phyloP scores from a whole-genome alignment of 306 rosid genomes.

The Leucaena leucocephala region DNA sequence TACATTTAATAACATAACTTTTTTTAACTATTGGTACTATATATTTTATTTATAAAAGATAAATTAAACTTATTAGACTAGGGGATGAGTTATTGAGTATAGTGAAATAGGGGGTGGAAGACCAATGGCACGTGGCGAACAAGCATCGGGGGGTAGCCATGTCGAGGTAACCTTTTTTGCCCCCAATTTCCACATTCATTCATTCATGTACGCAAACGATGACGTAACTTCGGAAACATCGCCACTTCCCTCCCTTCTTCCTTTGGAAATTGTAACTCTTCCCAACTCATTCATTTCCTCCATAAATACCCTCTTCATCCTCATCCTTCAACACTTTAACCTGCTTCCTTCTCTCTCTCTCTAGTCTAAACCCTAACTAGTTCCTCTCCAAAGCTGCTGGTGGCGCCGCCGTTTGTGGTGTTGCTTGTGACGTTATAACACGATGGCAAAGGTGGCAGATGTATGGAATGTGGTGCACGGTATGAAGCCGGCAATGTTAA shows the following conservation, averaged over 20 bases:
- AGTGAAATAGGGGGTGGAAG: too few species aligned
- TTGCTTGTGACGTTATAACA: neutral
- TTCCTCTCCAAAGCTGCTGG: neutral
- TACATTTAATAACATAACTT: neutral
- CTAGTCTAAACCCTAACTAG: neutral
- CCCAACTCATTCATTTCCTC: neutral
- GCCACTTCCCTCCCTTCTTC: neutral
- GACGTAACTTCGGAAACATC: neutral
- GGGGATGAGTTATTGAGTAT: too few species aligned
- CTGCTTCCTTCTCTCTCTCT: neutral
- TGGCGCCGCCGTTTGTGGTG: too few species aligned
- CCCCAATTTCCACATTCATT: neutral
- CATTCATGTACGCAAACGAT: neutral
- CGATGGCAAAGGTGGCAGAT: neutral
- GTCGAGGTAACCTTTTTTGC: neutral
- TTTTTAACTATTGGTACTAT: too few species aligned
- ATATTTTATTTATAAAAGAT: too few species aligned
- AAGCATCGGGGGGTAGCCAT: neutral
- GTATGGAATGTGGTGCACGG: slow-evolving; percentile 33
- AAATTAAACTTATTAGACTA: too few species aligned
- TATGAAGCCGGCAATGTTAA: slow-evolving; percentile 50
- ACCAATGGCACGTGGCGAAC: neutral
- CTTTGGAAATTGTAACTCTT: neutral
- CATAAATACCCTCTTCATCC: slow-evolving; percentile 1
- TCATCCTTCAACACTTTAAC: neutral